phyloP scores from a whole-genome alignment of 1,284 basidiomycete genomes.

The Singerocomus rubriflavus region DNA sequence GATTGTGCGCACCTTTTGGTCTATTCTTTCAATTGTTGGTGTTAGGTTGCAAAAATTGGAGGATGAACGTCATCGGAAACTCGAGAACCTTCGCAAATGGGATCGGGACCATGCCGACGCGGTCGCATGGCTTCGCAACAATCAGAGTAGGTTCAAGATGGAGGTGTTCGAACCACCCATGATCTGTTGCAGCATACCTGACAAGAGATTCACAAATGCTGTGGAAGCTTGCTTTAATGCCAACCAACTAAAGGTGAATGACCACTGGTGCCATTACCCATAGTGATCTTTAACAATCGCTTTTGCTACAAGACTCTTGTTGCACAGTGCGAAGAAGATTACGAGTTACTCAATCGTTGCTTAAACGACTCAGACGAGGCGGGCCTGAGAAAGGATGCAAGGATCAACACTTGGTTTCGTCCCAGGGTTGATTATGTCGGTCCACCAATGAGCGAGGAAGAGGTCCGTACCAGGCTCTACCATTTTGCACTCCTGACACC shows the following conservation, averaged over 20 bases:
- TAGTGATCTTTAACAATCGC: not conserved
- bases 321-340: constrained; percentile 83
- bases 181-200: constrained; percentile 69
- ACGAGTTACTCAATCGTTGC: constrained; percentile 61
- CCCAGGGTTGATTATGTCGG: constrained; percentile 36
- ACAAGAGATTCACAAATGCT: constrained; percentile 60
- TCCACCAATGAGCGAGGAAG: constrained; percentile 54
- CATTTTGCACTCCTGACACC: constrained; percentile 3
- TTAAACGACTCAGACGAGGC: constrained; percentile 61
- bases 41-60: constrained; percentile 61
- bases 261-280: not conserved
- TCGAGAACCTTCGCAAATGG: constrained; percentile 48
- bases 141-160: constrained; percentile 69
- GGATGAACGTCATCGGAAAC: constrained; percentile 56
- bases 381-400: constrained; percentile 47
- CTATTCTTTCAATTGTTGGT: constrained; percentile 13
- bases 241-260: constrained; percentile 59
- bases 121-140: constrained; percentile 74
- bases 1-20: not conserved
- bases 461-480: constrained; percentile 41
- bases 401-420: constrained; percentile 67
- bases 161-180: constrained; percentile 85
- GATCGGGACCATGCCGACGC: constrained; percentile 63
- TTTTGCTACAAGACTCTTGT: constrained; percentile 69
- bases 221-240: constrained; percentile 74